These are phyloP conservation scores for Russula emetica DNA, from an alignment of 768 basidiomycete genomes.

Conservation along the genomic window DNA sequence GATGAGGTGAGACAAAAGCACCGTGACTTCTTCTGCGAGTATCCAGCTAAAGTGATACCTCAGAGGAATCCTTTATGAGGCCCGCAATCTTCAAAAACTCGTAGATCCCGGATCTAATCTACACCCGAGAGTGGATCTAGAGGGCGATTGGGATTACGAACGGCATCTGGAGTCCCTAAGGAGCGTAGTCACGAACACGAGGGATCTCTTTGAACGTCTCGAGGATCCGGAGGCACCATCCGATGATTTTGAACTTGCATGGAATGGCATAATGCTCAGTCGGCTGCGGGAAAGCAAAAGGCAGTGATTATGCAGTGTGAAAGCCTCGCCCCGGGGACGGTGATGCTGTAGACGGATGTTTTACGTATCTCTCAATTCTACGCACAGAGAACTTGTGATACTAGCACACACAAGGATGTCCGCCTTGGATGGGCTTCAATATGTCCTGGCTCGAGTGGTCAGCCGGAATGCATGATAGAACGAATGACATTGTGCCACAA, in stretches of 20 bases:
- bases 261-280: slow-evolving; percentile 17
- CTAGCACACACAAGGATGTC: slow-evolving; percentile 43
- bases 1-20: slow-evolving; percentile 1
- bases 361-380: not conserved
- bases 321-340: not conserved
- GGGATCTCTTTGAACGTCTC: slow-evolving; percentile 1
- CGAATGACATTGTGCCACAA: too few species aligned
- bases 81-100: not conserved
- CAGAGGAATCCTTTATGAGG: slow-evolving; percentile 8
- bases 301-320: not conserved
- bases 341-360: not conserved
- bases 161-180: slow-evolving; percentile 3
- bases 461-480: too few species aligned
- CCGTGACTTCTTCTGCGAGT: not conserved
- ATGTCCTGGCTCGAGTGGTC: too few species aligned
- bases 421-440: too few species aligned
- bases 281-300: not conserved
- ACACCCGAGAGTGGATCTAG: not conserved
- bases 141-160: not conserved
- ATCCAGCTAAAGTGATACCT: not conserved
- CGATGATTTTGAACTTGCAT: slow-evolving; percentile 14
- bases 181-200: slow-evolving; percentile 9
- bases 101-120: slow-evolving; percentile 1
- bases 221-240: not conserved
- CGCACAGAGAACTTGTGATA: not conserved